Conservation (phyloP, 805 yeast genomes). For the Lipomyces sp. region DNA sequence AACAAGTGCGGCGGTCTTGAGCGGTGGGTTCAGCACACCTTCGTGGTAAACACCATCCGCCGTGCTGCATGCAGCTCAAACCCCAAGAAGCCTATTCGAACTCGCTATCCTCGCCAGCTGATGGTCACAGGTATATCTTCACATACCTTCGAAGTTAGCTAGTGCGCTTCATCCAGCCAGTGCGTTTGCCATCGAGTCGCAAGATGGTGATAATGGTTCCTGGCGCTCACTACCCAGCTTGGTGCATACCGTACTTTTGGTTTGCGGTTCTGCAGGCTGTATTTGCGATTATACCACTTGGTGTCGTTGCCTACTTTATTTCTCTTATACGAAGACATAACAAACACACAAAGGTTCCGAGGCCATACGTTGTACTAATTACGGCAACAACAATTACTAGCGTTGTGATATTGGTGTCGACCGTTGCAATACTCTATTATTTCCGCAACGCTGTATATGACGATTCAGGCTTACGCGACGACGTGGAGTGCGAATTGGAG, state of each 20-base stretch:
- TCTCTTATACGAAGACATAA: slow-evolving; percentile 8
- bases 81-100: background rate
- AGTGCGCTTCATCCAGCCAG: background rate
- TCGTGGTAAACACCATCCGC: too few species aligned
- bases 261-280: slow-evolving; percentile 27
- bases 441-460: slow-evolving; percentile 8
- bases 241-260: slow-evolving; percentile 26
- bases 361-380: slow-evolving; percentile 18
- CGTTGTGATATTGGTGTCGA: slow-evolving; percentile 11
- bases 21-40: too few species aligned
- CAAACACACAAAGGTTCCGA: slow-evolving; percentile 10
- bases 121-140: background rate
- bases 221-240: slow-evolving; percentile 20
- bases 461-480: background rate
- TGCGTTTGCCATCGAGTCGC: background rate
- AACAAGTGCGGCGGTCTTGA: too few species aligned
- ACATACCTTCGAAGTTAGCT: background rate
- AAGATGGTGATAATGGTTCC: background rate
- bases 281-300: slow-evolving; percentile 24
- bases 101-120: background rate
- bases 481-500: background rate
- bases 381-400: slow-evolving; percentile 10
- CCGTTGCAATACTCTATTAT: slow-evolving; percentile 7
- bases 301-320: slow-evolving; percentile 26
- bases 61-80: too few species aligned